Evolutionary conservation across 1,284 basidiomycete genomes (phyloP).

Genomic region (Grifola frondosa): DNA sequence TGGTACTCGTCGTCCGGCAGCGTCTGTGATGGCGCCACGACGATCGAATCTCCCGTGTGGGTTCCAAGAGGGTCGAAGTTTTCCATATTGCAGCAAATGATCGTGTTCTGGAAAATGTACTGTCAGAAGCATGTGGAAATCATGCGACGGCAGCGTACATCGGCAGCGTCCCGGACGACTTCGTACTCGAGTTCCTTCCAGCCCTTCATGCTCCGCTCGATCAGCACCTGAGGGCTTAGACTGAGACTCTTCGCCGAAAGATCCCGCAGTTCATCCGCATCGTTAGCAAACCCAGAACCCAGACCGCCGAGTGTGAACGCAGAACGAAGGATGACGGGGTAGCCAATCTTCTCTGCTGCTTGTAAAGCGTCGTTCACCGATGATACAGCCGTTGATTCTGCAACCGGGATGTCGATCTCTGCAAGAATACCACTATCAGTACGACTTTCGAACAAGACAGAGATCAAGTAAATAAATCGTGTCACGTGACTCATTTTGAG

Average conservation of each 20-base stretch:
- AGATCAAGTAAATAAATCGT: not conserved
- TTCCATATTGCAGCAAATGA: slow-evolving; percentile 97
- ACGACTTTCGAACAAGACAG: not conserved
- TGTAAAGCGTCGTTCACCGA: slow-evolving; percentile 89
- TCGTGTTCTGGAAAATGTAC: slow-evolving; percentile 66
- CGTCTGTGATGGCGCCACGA: slow-evolving; percentile 98
- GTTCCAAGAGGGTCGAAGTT: slow-evolving; percentile 99
- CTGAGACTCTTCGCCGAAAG: slow-evolving; percentile 90
- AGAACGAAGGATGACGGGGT: slow-evolving; percentile 97
- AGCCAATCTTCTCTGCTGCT: slow-evolving; percentile 91
- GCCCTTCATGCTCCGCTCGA: slow-evolving; percentile 98
- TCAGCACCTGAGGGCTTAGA: slow-evolving; percentile 93
- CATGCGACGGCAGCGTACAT: too few relatives aligned
- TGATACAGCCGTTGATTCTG: slow-evolving; percentile 97
- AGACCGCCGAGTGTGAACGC: slow-evolving; percentile 98
- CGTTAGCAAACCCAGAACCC: slow-evolving; percentile 96
- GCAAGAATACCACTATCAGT: slow-evolving; percentile 1
- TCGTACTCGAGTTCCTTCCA: slow-evolving; percentile 99
- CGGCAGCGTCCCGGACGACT: slow-evolving; percentile 95
- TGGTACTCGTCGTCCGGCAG: slow-evolving; percentile 98
- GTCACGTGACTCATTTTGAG: slow-evolving; percentile 9
- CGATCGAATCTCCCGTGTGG: slow-evolving; percentile 99
- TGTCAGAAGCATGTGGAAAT: too few relatives aligned
- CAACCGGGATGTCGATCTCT: slow-evolving; percentile 99
- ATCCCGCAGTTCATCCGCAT: slow-evolving; percentile 94